Base-by-base conservation (phyloP, 2,329 filamentous ascomycete species). In the Colletotrichum tamarilloi region DNA sequence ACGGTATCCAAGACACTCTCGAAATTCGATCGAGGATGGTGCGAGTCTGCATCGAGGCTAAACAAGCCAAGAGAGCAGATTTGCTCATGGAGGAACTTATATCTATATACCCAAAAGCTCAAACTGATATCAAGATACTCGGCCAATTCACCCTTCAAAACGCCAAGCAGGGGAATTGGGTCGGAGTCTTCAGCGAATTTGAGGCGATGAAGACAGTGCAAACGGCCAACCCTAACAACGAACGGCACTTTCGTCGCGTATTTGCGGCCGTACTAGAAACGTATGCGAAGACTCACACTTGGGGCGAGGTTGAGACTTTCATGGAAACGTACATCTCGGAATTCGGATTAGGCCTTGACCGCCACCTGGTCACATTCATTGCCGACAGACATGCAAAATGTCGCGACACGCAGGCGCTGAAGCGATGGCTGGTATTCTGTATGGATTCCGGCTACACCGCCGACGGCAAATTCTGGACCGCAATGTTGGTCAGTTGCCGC, bases 81-180 rank as follows among this genome's bases (percentile, higher is more conserved):
- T 22, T 30, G 16, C n/a, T 67, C 8, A 73, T 68, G 22, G 55
- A 62, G 8, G 26, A 52, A 2, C 52, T 75, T 28, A 32, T 32
- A 26, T 22, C 64, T 4, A 19, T 26, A 16, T 56, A 72, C 28
- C 56, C 64, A 11, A 30, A 57, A 24, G 69, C 67, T 22, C 30
- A 42, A 30, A 38, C 60, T 2, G 67, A 76, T 26, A 22, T 68
- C 0, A 60, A 68, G 28, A 42, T 86, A 11, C 78, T 80, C 9
- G 83, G 81, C 2, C 78, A 81, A 12, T 77, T 86, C 52, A 82
- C 83, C 2, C 75, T 81, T 28, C 75, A 77, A 26, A 79, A 81
- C 68, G 85, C 85, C 19, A 80, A 80, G 63, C 67, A 72, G 12
- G 85, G 82, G 42, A 81, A 86, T 66, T 87, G 85, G 85, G 78